phyloP scores from a whole-genome alignment of 2,329 filamentous ascomycete genomes.

The Pseudopithomyces chartarum region DNA sequence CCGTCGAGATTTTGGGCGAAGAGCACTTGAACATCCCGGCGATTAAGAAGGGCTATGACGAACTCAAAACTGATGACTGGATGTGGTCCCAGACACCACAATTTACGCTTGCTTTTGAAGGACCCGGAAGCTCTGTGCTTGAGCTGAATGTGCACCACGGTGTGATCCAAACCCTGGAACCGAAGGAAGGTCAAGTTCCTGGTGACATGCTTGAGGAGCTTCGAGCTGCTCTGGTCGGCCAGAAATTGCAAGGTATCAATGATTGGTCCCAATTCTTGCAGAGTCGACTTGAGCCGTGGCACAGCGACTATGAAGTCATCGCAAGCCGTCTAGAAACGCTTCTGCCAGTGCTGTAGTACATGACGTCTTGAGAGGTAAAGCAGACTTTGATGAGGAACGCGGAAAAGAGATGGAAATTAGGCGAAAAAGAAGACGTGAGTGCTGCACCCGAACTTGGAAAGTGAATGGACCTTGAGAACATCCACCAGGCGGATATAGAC shows the following conservation, averaged over 20 bases:
- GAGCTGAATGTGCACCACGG: conserved; percentile 54
- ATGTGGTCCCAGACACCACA: conserved; percentile 84
- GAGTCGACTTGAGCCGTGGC: conserved; percentile 18
- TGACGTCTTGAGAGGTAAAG: conserved; percentile 8
- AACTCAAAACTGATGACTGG: conserved; percentile 72
- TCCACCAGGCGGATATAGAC: no score
- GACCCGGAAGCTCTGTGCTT: conserved; percentile 51
- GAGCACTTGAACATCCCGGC: conserved; percentile 56
- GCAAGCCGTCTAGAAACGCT: conserved; percentile 26
- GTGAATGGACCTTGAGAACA: no score
- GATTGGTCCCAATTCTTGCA: conserved; percentile 43
- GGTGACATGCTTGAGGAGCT: conserved; percentile 20
- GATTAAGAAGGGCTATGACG: conserved; percentile 66
- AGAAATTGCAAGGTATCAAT: conserved; percentile 56
- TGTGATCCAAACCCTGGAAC: conserved; percentile 59
- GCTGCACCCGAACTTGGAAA: neutral
- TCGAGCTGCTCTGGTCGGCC: conserved; percentile 34
- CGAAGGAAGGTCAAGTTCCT: conserved; percentile 23
- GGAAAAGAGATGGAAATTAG: neutral
- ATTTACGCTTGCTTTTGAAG: conserved; percentile 65
- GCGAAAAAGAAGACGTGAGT: neutral
- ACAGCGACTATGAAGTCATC: conserved; percentile 15
- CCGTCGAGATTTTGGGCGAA: conserved; percentile 58
- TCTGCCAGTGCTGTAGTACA: conserved; percentile 26
- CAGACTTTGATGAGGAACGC: neutral